Base-by-base conservation (phyloP, 225 moss, liverwort and hornwort species). In the Antitrichia curtipendula region DNA sequence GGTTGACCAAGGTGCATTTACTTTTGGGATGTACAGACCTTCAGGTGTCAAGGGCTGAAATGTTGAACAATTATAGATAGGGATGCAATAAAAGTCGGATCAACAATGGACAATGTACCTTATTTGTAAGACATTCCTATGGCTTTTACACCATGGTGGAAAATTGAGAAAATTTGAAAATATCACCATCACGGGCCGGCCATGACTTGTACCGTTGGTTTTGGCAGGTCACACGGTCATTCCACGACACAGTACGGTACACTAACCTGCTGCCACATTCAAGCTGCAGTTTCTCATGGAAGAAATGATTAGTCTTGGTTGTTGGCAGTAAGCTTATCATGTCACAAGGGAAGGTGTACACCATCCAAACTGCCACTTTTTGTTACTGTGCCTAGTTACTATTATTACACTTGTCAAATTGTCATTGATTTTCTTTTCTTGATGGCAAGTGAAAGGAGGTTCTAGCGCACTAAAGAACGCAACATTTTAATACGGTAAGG, bases 11-110 rank as follows among this genome's bases (percentile, higher is more conserved):
- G 7, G 21, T 2, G 2, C 12, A 66, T 36, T 9, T 5, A 20
- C 11, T 66, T 66, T 66, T 11, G 2, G 5, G 2, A 66, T 66
- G 12, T 1, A 4, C 2, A 21, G 2, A 21, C 11, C 3, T n/a
- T 11, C 21, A 15, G 6, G 11, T 1, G 1, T 61, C 7, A 16
- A 8, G 2, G 17, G 4, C 2, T 32, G 1, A 34, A 63, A 34
- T 63, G 5, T 63, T 63, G 34, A 1, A 63, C 2, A 1, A 31
- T 1, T 16, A 31, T 15, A 10, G 36, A 36, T 9, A 65, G 6
- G 36, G 36, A 22, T 1, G 3, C 65, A 38, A 38, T 68, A 38
- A 7, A 13, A 4, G 22, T 22, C 0, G 0, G 2, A 66, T 66
- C 5, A 1, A n/a, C n/a, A 65, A 20, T 65, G 6, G 36, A 2